Base-by-base conservation (phyloP, 129 eudicot species). In the Mikania micrantha region DNA sequence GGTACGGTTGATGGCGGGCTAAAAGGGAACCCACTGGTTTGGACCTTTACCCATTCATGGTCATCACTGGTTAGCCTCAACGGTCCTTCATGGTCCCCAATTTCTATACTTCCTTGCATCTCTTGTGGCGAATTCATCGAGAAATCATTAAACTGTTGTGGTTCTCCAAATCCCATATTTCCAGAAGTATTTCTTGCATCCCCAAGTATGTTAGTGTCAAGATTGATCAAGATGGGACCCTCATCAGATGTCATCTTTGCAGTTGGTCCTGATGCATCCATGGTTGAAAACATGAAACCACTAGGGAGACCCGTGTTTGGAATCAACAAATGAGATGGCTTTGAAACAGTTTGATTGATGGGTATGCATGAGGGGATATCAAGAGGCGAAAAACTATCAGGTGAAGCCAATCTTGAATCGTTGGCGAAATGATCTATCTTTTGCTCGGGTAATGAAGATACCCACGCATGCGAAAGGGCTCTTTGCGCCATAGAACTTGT, bases 391-490 rank as follows among this genome's bases (percentile, higher is more conserved):
- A 83, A 83, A 20, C 71, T 69, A 12, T 78, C 71, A 12, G 84
- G 22, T 15, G 91, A 76, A 53, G 66, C 36, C 17, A 66, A 76
- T 27, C 77, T 75, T 57, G 79, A 69, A 20, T 48, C 64, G 0
- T 40, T 65, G 36, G 11, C 48, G 80, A 28, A 60, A 22, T 34
- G 24, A 2, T 68, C 49, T 27, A 77, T n/a, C 35, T 83, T 70
- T 40, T 74, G 77, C 65, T 81, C 97, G 8, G 84, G 69, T 73
- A 76, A 24, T 17, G 87, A 82, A 56, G 83, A 71, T 39, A 73
- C 73, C 95, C 96, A 92, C 8, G 88, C 61, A 56, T 92, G 91
- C 31, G 98, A 84, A 34, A 92, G 85, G 16, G 91, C 91, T 77
- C 91, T 82, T 12, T 92, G 87, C 62, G 98, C 87, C 80, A 80